phyloP scores from a whole-genome alignment of 768 basidiomycete species.

The Agaricus subrufescens region DNA sequence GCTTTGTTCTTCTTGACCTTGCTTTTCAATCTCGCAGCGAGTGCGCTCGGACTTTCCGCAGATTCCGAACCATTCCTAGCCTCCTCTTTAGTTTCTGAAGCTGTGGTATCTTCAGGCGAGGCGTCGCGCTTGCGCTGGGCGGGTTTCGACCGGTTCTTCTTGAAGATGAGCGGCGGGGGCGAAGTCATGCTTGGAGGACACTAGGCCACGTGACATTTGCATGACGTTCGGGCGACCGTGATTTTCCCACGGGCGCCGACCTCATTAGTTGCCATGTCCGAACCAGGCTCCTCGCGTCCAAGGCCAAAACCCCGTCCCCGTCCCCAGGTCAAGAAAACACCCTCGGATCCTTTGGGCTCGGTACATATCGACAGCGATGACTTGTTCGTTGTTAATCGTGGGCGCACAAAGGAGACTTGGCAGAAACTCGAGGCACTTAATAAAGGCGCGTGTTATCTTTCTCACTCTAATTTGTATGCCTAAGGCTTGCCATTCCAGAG shows the following conservation, averaged over 20 bases:
- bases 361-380: slow-evolving; percentile 57
- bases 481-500: neutral
- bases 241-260: slow-evolving; percentile 36
- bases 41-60: slow-evolving; percentile 52
- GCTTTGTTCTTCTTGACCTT: slow-evolving; percentile 63
- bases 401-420: slow-evolving; percentile 54
- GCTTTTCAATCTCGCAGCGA: slow-evolving; percentile 67
- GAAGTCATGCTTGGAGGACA: slow-evolving; percentile 29
- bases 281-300: slow-evolving; percentile 38
- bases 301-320: slow-evolving; percentile 57
- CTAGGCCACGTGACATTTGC: slow-evolving; percentile 27
- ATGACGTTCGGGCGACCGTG: slow-evolving; percentile 20
- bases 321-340: slow-evolving; percentile 23
- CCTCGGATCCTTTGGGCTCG: slow-evolving; percentile 9
- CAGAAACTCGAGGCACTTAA: slow-evolving; percentile 50
- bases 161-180: slow-evolving; percentile 46
- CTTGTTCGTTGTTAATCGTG: slow-evolving; percentile 64
- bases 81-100: slow-evolving; percentile 6
- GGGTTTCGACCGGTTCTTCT: slow-evolving; percentile 41
- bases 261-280: slow-evolving; percentile 28
- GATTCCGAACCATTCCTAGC: slow-evolving; percentile 21
- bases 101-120: slow-evolving; percentile 30
- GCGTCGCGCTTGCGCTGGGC: slow-evolving; percentile 33
- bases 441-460: slow-evolving; percentile 40
- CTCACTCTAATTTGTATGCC: too few relatives aligned